Evolutionary conservation across 2,329 filamentous ascomycete genomes (phyloP).

Genomic region (Exophiala bonariae): DNA sequence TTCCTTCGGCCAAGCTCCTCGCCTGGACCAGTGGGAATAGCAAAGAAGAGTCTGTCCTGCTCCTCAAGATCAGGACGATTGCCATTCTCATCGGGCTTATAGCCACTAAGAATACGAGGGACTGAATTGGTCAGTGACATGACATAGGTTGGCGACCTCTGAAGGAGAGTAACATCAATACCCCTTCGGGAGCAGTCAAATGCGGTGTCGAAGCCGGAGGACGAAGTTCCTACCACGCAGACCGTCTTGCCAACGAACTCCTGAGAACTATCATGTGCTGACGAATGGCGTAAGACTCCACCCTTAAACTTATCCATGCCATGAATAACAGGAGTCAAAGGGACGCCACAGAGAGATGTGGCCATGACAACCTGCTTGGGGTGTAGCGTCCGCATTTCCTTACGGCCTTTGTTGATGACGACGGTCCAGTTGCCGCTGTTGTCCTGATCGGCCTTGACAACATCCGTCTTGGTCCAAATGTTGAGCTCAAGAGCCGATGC

Average conservation of each 20-base stretch:
- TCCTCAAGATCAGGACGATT: slow-evolving; percentile 11
- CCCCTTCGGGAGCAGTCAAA: slow-evolving; percentile 29
- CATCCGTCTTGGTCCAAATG: slow-evolving; percentile 29
- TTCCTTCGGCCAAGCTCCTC: slow-evolving; percentile 27
- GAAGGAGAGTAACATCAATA: slow-evolving; percentile 32
- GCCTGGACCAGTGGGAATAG: slow-evolving; percentile 6
- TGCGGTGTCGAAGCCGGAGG: slow-evolving; percentile 32
- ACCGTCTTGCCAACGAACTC: slow-evolving; percentile 33
- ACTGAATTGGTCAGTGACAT: slow-evolving; percentile 32
- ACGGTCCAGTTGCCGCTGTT: slow-evolving; percentile 26
- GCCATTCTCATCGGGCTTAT: slow-evolving; percentile 16
- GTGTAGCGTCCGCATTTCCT: slow-evolving; percentile 27
- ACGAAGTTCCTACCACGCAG: slow-evolving; percentile 33
- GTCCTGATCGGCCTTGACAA: slow-evolving; percentile 28
- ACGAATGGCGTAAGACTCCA: slow-evolving; percentile 28
- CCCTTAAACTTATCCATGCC: slow-evolving; percentile 31
- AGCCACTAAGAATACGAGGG: slow-evolving; percentile 30
- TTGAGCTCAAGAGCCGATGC: slow-evolving; percentile 30
- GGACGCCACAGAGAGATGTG: slow-evolving; percentile 29
- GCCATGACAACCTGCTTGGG: slow-evolving; percentile 31
- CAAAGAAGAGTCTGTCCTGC: slow-evolving; percentile 14
- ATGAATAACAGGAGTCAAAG: slow-evolving; percentile 34
- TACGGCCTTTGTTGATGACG: slow-evolving; percentile 25
- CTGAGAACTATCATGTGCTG: slow-evolving; percentile 24
- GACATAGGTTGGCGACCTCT: slow-evolving; percentile 35